Base-by-base conservation (phyloP, 352 stramenopile genomes). In the Phytopythium ostracodes region DNA sequence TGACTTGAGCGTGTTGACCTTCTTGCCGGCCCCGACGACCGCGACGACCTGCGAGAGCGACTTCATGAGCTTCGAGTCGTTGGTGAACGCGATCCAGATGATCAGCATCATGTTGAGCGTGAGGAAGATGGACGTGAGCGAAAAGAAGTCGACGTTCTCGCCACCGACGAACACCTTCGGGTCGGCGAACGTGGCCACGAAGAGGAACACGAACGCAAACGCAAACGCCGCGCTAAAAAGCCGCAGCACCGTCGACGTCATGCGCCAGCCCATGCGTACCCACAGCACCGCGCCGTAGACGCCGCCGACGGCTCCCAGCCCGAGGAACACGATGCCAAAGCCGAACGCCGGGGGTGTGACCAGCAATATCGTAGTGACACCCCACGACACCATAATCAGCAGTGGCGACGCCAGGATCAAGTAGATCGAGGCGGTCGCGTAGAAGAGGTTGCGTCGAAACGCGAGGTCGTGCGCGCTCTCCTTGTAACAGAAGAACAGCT, bases 71-170 rank as follows among this genome's bases (percentile, higher is more conserved):
- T 96, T 91, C 9, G 76, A 73, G 64, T 97, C 89, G 63, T 96
- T 96, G 0, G 86, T 91, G 66, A 97, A 97, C 8, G 84, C 86
- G 42, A 97, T 81, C 79, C 86, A 96, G n/a, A 97, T 82, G 67
- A 97, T 88, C 10, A 88, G 85, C 73, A 94, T 86, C 85, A 96
- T 92, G 64, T 94, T 94, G 52, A 94, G 75, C 24, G 87, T 92
- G 14, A 94, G 68, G 47, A 90, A 93, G 42, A 94, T 87, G 36
- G 73, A 68, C 20, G 80, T 92, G 44, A 96, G 65, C 25, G 84
- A 77, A 62, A 93, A 92, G 36, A 92, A 92, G 22, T 93, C 83
- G 44, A 96, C 59, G 24, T 82, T 61, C 50, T 88, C 68, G 20
- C 82, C 79, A 24, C 80, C 86, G 0, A 91, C 46, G 51, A 88